Evolutionary conservation across 1,284 basidiomycete genomes (phyloP), one percentile per base, ranked within the genome.

Genomic region (Acaromyces ingoldii): DNA sequence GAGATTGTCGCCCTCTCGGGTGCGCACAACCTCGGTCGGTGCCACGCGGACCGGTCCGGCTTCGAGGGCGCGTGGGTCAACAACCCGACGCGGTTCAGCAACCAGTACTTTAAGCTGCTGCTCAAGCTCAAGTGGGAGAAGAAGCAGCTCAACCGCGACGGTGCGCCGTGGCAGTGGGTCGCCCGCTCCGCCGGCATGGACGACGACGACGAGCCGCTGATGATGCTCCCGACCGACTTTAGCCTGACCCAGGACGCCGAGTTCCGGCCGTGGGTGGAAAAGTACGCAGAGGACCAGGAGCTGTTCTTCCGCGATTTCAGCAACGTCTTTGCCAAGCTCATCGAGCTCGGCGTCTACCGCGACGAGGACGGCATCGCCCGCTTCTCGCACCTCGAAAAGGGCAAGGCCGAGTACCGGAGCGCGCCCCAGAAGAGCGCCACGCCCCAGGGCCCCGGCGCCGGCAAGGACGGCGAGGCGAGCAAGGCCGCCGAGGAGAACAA

Each of bases 1-100:
- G 82, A 83, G 71, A 81, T 82, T 25, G 81, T 82, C 10, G 81
- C 81, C 1, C 76, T 82, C 4, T 78, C 76, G 13, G 81, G 81
- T 4, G 81, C 81, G 5, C 81, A 82, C 70, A 77, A 77, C 50
- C 70, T 82, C 19, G 81, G 80, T 2, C 59, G 70, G 25, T 74
- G 72, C 60, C 72, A 75, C 58, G 38, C 49, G 2, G 58, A 75
- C 45, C 55, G 66, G 22, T 68, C 64, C 36, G 72, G 72, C 30
- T 75, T 72, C 53, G 61, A 70, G 33, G 72, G 72, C n/a, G 69
- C 72, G 3, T 75, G 72, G 72, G 67, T 70, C 40, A 60, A 62
- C 57, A 60, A 62, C 49, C 72, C 68, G n/a, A 74, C 63, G 9
- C 62, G 63, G 28, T 74, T 72, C 57, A 62, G 62, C 9, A 72